Conservation (phyloP, 768 basidiomycete genomes). For the Lactifluus subvellereus region DNA sequence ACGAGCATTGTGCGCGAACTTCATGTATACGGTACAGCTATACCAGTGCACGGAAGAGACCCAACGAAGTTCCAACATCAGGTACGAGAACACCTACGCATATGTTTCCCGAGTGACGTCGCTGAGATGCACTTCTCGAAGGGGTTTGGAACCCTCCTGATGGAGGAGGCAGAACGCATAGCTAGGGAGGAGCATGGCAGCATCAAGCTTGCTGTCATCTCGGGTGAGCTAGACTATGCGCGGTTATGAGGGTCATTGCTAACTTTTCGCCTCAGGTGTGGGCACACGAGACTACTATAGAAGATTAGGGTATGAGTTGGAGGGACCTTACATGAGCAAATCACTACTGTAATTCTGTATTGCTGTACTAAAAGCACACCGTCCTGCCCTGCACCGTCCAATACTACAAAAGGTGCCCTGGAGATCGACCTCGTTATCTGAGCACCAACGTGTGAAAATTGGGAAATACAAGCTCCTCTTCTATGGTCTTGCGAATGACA, state of each 20-base stretch:
- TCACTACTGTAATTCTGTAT: conserved; percentile 34
- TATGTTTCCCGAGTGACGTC: background rate
- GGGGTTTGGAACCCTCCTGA: conserved; percentile 94
- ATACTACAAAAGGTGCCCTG: background rate
- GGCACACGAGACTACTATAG: conserved; percentile 97
- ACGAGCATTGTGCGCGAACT: conserved; percentile 92
- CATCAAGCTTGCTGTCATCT: conserved; percentile 94
- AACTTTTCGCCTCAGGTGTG: conserved; percentile 51
- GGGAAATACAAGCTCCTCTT: conserved; percentile 94
- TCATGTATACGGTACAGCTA: conserved; percentile 97
- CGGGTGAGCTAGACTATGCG: conserved; percentile 46
- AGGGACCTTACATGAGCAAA: conserved; percentile 99
- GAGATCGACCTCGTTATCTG: background rate
- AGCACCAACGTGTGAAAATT: conserved; percentile 77
- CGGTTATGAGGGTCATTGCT: background rate
- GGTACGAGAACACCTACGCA: conserved; percentile 32
- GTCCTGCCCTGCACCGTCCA: background rate
- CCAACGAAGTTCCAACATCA: conserved; percentile 98
- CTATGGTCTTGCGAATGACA: conserved; percentile 88
- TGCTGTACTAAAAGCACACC: background rate
- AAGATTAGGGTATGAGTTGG: conserved; percentile 87
- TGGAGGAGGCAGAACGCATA: conserved; percentile 99
- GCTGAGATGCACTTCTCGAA: conserved; percentile 30
- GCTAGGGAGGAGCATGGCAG: conserved; percentile 96
- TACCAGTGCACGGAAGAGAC: conserved; percentile 94